A percentile compares a stretch with the other conserved stretches of the same genome.
Conservation (phyloP, 2,329 filamentous ascomycete species). For the Cercospora zeae-maydis region DNA sequence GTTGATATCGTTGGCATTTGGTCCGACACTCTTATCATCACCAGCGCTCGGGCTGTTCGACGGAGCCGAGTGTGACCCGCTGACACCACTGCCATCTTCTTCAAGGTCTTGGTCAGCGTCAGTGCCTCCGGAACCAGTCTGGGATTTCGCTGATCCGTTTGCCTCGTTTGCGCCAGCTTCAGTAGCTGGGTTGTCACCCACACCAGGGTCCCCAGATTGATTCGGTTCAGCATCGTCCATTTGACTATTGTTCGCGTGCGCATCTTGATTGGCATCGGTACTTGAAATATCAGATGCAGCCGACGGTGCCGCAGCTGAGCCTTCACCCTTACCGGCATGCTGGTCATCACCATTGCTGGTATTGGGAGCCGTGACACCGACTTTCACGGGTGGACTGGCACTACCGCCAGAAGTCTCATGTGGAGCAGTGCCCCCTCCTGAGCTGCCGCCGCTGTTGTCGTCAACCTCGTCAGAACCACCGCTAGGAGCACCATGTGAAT, state of each 20-base stretch:
- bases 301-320: background rate
- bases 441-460: background rate
- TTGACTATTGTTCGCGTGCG: background rate
- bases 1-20: background rate
- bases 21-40: background rate
- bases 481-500: background rate
- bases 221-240: background rate
- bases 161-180: background rate
- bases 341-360: background rate
- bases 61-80: background rate
- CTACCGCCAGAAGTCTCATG: background rate
- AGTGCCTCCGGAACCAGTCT: background rate
- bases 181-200: background rate
- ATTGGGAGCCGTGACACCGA: background rate
- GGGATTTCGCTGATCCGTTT: background rate
- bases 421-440: background rate
- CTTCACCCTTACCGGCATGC: background rate
- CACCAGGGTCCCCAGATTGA: background rate
- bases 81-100: background rate
- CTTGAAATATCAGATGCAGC: background rate
- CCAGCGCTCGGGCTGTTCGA: background rate
- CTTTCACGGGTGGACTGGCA: background rate
- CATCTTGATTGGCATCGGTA: background rate
- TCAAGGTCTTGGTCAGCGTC: background rate
- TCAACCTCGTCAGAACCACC: background rate